phyloP scores from a whole-genome alignment of 108 stramenopile species.

The Pelagomonas calceolata region DNA sequence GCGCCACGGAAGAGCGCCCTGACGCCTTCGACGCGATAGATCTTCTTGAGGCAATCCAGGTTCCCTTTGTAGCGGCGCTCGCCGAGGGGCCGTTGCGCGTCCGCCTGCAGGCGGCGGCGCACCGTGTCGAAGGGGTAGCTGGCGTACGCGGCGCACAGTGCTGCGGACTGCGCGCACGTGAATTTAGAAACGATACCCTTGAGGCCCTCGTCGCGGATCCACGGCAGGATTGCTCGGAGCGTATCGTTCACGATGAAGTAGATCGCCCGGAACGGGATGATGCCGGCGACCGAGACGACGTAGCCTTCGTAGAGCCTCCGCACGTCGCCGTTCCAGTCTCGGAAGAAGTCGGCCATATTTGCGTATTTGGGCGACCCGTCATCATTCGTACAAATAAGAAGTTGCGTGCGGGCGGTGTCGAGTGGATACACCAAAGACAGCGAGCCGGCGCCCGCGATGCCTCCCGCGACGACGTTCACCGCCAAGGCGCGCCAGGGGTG shows the following conservation, averaged over 20 bases:
- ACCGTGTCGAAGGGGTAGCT: conserved; percentile 99
- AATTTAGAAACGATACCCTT: conserved; percentile 87
- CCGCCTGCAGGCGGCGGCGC: conserved; percentile 98
- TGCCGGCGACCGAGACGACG: conserved; percentile 86
- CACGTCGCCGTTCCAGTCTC: too few species aligned
- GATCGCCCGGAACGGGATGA: conserved; percentile 95
- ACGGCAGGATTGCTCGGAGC: conserved; percentile 88
- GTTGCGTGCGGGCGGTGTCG: conserved; percentile 89
- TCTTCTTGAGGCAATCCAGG: conserved; percentile 87
- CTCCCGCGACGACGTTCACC: conserved; percentile 96
- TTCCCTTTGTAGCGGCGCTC: conserved; percentile 93
- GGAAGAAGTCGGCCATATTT: too few species aligned
- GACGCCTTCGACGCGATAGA: conserved; percentile 80
- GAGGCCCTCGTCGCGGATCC: conserved; percentile 74
- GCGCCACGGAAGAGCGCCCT: conserved; percentile 95
- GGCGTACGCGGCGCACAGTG: conserved; percentile 81
- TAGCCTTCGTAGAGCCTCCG: conserved; percentile 85
- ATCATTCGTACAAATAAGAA: too few species aligned
- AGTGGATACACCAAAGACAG: conserved; percentile 95
- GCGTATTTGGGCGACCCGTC: too few species aligned
- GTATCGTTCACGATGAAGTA: conserved; percentile 99
- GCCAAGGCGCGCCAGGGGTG: conserved; percentile 89
- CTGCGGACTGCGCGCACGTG: conserved; percentile 83
- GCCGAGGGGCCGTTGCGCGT: conserved; percentile 86
- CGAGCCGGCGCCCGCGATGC: conserved; percentile 91